Percentiles rank a stretch among this genome's conserved stretches.
Evolutionary conservation across 169 alveolate genomes (phyloP).

Genomic region (Theileria equi): DNA sequence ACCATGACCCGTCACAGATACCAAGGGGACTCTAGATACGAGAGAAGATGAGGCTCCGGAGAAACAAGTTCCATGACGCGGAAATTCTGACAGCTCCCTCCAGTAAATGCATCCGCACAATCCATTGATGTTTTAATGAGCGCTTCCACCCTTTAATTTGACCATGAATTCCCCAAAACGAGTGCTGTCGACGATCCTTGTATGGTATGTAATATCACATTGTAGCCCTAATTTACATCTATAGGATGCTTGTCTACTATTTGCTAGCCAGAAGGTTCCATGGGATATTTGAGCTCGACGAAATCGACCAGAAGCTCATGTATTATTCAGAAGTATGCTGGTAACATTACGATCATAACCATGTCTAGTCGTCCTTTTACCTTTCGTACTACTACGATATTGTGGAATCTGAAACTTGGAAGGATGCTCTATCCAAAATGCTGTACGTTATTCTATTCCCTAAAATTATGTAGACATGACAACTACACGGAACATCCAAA

Average conservation of each 20-base stretch:
- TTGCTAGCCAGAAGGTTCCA: constrained; percentile 35
- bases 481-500: constrained; percentile 39
- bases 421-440: constrained; percentile 1
- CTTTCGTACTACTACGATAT: constrained; percentile 49
- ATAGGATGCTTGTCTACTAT: constrained; percentile 12
- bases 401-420: constrained; percentile 31
- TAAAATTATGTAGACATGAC: constrained; percentile 1
- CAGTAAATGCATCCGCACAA: no score
- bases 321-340: constrained; percentile 48
- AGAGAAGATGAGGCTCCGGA: no score
- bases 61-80: no score
- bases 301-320: constrained; percentile 48
- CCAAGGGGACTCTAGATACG: no score
- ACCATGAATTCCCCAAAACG: no score
- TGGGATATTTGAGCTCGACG: constrained; percentile 42
- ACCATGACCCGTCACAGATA: no score
- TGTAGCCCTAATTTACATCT: not conserved
- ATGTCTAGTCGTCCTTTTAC: constrained; percentile 39
- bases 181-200: not conserved
- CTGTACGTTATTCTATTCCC: not conserved
- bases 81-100: no score
- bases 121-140: no score
- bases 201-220: not conserved
- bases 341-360: not conserved
- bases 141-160: no score